Percentiles rank a stretch among this genome's conserved stretches.
Conservation (phyloP, 495 filamentous ascomycete species). For the Pyrenula massariospora region DNA sequence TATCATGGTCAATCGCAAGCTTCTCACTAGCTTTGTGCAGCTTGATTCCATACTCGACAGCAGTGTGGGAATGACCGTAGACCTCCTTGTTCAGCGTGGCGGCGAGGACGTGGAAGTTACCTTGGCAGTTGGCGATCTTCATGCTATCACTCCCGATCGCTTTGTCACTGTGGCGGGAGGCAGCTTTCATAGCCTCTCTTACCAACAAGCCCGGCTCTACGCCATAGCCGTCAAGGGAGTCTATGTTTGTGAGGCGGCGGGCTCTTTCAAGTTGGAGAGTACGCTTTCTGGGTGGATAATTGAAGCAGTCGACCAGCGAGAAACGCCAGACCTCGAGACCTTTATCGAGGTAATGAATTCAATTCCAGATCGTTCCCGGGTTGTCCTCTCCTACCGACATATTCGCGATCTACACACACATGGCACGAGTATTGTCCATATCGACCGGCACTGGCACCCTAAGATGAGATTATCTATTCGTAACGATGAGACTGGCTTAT, state of each 20-base stretch:
- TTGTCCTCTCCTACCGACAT: slow-evolving; percentile 92
- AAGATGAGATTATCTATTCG: slow-evolving; percentile 90
- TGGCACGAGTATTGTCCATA: slow-evolving; percentile 80
- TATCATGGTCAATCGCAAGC: slow-evolving; percentile 83
- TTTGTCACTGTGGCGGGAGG: slow-evolving; percentile 90
- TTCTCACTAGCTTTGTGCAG: slow-evolving; percentile 85
- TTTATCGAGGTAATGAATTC: slow-evolving; percentile 86
- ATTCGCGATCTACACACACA: slow-evolving; percentile 89
- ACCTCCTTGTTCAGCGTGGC: slow-evolving; percentile 72
- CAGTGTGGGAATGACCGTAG: slow-evolving; percentile 63
- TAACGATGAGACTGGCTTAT: slow-evolving; percentile 82
- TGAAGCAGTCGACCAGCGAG: slow-evolving; percentile 80
- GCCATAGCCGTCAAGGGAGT: slow-evolving; percentile 86
- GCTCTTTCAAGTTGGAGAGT: slow-evolving; percentile 88
- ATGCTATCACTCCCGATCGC: slow-evolving; percentile 88
- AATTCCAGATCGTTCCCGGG: slow-evolving; percentile 80
- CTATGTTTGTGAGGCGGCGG: slow-evolving; percentile 88
- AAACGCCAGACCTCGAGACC: slow-evolving; percentile 71
- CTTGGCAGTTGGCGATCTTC: slow-evolving; percentile 77
- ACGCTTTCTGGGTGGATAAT: slow-evolving; percentile 89
- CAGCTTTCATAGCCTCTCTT: slow-evolving; percentile 90
- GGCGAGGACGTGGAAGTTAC: slow-evolving; percentile 81
- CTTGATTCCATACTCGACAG: slow-evolving; percentile 92
- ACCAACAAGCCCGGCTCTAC: slow-evolving; percentile 89
- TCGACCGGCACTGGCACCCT: slow-evolving; percentile 89